A percentile compares a stretch with the other conserved stretches of the same genome.
Evolutionary conservation across 805 yeast species (phyloP).

Genomic region (Maudiozyma bulderi): DNA sequence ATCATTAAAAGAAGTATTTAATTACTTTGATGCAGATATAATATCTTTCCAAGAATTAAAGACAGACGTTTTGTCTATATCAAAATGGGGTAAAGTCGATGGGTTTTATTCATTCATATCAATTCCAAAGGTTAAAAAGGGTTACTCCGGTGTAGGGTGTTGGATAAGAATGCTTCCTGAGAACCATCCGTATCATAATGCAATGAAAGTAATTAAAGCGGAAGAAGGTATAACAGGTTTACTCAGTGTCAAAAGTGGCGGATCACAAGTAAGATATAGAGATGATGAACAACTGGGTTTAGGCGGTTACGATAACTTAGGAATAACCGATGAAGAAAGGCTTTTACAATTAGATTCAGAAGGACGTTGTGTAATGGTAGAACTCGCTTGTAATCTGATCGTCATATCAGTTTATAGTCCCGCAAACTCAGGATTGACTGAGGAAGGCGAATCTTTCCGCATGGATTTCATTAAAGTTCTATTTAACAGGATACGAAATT

Average conservation of each 20-base stretch:
- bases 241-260: conserved; percentile 16
- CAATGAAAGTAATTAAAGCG: conserved; percentile 53
- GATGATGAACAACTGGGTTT: conserved; percentile 32
- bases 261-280: conserved; percentile 11
- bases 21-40: conserved; percentile 56
- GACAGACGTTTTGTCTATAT: conserved; percentile 38
- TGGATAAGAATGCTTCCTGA: conserved; percentile 49
- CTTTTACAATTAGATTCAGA: conserved; percentile 56
- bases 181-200: conserved; percentile 32
- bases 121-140: conserved; percentile 58
- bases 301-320: conserved; percentile 57
- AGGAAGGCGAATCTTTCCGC: conserved; percentile 53
- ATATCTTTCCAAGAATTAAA: conserved; percentile 85
- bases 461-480: conserved; percentile 48
- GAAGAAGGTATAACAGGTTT: conserved; percentile 90
- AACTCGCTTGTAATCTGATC: conserved; percentile 53
- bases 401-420: conserved; percentile 76
- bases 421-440: conserved; percentile 70
- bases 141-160: conserved; percentile 88
- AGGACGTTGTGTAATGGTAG: conserved; percentile 74
- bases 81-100: conserved; percentile 39
- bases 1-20: conserved; percentile 35
- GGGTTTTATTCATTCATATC: conserved; percentile 60
- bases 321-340: conserved; percentile 26
- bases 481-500: conserved; percentile 49